Conservation (phyloP, 306 rosid genomes). For the Boehmeria nivea region DNA sequence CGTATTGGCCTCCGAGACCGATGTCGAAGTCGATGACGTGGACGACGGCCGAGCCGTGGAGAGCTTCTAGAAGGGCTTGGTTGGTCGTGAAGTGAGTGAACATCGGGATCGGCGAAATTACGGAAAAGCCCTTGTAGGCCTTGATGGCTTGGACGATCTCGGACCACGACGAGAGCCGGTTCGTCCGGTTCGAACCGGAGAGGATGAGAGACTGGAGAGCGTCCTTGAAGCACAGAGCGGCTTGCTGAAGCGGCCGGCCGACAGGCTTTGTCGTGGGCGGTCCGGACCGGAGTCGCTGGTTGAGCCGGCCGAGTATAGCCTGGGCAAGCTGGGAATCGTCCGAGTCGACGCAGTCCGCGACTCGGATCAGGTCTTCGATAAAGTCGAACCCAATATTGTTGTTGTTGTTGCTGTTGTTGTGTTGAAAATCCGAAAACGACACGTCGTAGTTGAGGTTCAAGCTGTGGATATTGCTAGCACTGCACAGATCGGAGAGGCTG, state of each 20-base stretch:
- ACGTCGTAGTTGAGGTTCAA: not conserved
- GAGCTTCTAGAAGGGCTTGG: slow-evolving; percentile 77
- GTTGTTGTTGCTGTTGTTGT: no score
- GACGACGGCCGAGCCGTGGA: slow-evolving; percentile 40
- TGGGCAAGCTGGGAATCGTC: slow-evolving; percentile 55
- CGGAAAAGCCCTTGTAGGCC: slow-evolving; percentile 64
- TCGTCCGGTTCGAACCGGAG: slow-evolving; percentile 41
- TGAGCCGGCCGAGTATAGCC: slow-evolving; percentile 67
- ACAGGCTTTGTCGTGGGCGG: slow-evolving; percentile 5
- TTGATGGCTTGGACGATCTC: slow-evolving; percentile 65
- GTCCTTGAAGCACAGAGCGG: slow-evolving; percentile 66
- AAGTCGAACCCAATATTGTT: slow-evolving; percentile 42
- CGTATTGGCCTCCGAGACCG: slow-evolving; percentile 78
- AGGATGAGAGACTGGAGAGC: slow-evolving; percentile 64
- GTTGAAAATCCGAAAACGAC: slow-evolving; percentile 13
- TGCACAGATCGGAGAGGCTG: not conserved
- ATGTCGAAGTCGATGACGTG: slow-evolving; percentile 82
- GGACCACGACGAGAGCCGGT: slow-evolving; percentile 44
- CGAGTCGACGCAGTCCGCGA: slow-evolving; percentile 74
- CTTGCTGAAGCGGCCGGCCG: slow-evolving; percentile 60
- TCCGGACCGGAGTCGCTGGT: slow-evolving; percentile 48
- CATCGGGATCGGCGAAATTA: slow-evolving; percentile 71
- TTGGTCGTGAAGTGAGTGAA: slow-evolving; percentile 84
- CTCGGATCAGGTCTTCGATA: slow-evolving; percentile 63
- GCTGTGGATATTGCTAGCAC: not conserved